These are phyloP conservation scores for Plasmodium relictum DNA, from an alignment of 169 alveolate species.

Conservation along the genomic window DNA sequence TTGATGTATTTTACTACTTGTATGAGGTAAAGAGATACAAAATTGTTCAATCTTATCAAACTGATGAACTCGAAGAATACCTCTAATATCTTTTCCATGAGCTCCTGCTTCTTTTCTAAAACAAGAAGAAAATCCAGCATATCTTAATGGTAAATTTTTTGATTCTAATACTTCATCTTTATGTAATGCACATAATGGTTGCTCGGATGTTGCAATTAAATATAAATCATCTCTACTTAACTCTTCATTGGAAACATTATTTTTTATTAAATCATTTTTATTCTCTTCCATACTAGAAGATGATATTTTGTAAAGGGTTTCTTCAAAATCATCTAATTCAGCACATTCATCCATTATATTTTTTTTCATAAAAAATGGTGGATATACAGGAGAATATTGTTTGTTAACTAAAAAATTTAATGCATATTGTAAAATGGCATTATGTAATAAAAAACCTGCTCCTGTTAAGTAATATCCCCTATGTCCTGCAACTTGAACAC, in stretches of 20 bases:
- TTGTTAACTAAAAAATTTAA: conserved; percentile 91
- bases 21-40: conserved; percentile 95
- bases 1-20: conserved; percentile 89
- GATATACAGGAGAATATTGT: conserved; percentile 97
- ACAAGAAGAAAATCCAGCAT: conserved; percentile 98
- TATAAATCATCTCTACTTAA: conserved; percentile 91
- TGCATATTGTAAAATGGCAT: conserved; percentile 97
- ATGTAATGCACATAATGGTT: conserved; percentile 98
- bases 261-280: conserved; percentile 4
- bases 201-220: conserved; percentile 99
- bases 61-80: conserved; percentile 98
- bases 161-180: conserved; percentile 89
- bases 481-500: conserved; percentile 97
- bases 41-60: conserved; percentile 99
- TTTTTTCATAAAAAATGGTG: conserved; percentile 98
- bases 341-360: conserved; percentile 97
- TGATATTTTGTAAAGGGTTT: conserved; percentile 92
- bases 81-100: conserved; percentile 99
- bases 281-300: conserved; percentile 5
- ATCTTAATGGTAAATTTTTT: conserved; percentile 92
- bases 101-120: conserved; percentile 99
- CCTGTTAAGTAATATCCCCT: conserved; percentile 98
- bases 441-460: conserved; percentile 95
- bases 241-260: conserved; percentile 79
- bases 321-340: conserved; percentile 98